Evolutionary conservation across 202 grass and related monocot genomes (phyloP).

Genomic region (Schoenoplectus tabernaemontani): DNA sequence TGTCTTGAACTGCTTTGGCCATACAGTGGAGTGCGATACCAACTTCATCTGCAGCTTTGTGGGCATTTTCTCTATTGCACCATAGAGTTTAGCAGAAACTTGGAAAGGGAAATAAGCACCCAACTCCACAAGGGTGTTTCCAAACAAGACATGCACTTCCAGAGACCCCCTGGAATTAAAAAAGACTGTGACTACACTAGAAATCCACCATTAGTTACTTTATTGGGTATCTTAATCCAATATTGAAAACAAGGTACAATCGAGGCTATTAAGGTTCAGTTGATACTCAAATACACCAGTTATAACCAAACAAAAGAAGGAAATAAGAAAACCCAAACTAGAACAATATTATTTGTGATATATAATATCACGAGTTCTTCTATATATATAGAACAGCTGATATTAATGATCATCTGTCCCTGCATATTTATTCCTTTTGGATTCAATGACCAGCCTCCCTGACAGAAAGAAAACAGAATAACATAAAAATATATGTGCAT

Average conservation of each 20-base stretch:
- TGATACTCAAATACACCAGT: neutral
- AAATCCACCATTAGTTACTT: neutral
- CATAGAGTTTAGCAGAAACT: constrained; percentile 29
- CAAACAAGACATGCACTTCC: constrained; percentile 17
- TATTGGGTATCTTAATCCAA: neutral
- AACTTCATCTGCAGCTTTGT: constrained; percentile 32
- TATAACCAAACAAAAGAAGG: neutral
- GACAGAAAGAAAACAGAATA: no score
- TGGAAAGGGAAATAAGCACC: constrained; percentile 38
- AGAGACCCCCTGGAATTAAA: constrained; percentile 42
- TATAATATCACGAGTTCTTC: neutral
- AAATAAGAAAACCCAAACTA: neutral
- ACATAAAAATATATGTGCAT: no score
- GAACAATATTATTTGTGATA: constrained; percentile 1
- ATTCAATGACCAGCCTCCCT: no score
- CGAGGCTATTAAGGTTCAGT: neutral
- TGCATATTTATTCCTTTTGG: no score
- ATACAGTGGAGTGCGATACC: constrained; percentile 29
- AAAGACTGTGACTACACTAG: neutral
- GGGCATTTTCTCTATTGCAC: constrained; percentile 23
- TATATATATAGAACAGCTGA: no score
- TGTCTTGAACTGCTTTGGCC: constrained; percentile 35
- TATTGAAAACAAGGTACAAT: neutral
- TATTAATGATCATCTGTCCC: no score
- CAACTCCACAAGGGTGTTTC: constrained; percentile 25